These are phyloP conservation scores for Passiflora organensis DNA, from an alignment of 345 rosid species.

Conservation along the genomic window DNA sequence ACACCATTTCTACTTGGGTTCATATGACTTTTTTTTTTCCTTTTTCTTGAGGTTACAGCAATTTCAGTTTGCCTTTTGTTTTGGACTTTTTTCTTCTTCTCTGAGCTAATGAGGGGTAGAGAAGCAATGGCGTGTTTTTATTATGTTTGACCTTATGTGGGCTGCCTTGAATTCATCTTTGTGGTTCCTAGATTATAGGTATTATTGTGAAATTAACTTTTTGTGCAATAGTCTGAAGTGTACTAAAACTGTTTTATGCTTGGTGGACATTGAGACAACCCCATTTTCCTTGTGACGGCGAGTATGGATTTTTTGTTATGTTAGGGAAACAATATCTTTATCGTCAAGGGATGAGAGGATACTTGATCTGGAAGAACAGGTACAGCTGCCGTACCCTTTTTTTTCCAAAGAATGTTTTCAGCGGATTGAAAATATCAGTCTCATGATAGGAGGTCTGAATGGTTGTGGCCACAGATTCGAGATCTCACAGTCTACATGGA, in stretches of 20 bases:
- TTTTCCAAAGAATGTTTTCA: no score
- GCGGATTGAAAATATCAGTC: conserved; percentile 3
- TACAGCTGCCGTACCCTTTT: conserved; percentile 8
- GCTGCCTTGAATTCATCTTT: no score
- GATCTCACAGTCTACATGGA: conserved; percentile 64
- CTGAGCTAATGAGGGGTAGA: neutral
- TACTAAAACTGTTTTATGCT: neutral
- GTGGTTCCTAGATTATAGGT: no score
- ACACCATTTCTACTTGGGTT: conserved; percentile 6
- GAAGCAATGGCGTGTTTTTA: neutral
- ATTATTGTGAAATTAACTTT: neutral
- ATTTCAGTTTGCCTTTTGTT: neutral
- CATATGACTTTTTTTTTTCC: neutral
- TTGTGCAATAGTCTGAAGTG: neutral
- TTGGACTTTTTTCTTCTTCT: neutral
- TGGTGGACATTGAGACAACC: neutral
- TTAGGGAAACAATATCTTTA: conserved; percentile 45
- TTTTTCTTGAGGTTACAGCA: neutral
- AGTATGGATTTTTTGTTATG: neutral
- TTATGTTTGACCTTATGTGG: neutral
- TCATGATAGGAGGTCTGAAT: neutral
- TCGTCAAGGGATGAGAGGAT: conserved; percentile 51
- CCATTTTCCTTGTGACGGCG: neutral
- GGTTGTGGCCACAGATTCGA: conserved; percentile 50
- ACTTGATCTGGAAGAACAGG: conserved; percentile 85